These are phyloP conservation scores for Podospora sp. DNA, from an alignment of 495 filamentous ascomycete genomes.

Conservation along the genomic window DNA sequence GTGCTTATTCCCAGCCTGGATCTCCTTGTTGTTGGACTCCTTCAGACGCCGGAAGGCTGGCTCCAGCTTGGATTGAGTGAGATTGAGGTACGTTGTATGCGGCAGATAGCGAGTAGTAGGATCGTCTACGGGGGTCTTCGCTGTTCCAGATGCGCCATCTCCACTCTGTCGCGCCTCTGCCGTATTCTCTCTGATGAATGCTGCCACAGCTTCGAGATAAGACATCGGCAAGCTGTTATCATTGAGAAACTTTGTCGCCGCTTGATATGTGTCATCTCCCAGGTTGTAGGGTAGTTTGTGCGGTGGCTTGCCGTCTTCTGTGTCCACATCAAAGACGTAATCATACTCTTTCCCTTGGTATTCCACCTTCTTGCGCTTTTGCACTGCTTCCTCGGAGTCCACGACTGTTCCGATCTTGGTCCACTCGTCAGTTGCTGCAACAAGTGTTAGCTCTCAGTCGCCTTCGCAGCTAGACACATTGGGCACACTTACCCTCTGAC, in stretches of 20 bases:
- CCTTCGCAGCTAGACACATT: neutral
- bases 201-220: constrained; percentile 90
- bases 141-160: constrained; percentile 40
- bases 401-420: constrained; percentile 90
- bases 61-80: constrained; percentile 49
- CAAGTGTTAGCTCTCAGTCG: constrained; percentile 21
- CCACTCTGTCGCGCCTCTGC: constrained; percentile 74
- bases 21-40: constrained; percentile 31
- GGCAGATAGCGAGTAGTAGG: constrained; percentile 57
- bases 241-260: constrained; percentile 86
- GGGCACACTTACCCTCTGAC: constrained; percentile 54
- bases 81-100: constrained; percentile 81
- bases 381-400: constrained; percentile 68
- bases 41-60: constrained; percentile 31
- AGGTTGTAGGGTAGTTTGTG: constrained; percentile 93
- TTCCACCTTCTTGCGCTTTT: constrained; percentile 69
- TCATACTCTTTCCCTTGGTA: constrained; percentile 91
- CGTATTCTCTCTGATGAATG: constrained; percentile 90
- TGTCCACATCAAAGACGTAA: constrained; percentile 97
- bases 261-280: constrained; percentile 89
- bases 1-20: constrained; percentile 67
- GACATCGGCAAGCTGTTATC: constrained; percentile 88
- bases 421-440: constrained; percentile 57
- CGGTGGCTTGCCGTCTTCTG: constrained; percentile 91
- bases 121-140: constrained; percentile 71